Conservation (phyloP, 1,284 basidiomycete species). For the Malassezia nana region DNA sequence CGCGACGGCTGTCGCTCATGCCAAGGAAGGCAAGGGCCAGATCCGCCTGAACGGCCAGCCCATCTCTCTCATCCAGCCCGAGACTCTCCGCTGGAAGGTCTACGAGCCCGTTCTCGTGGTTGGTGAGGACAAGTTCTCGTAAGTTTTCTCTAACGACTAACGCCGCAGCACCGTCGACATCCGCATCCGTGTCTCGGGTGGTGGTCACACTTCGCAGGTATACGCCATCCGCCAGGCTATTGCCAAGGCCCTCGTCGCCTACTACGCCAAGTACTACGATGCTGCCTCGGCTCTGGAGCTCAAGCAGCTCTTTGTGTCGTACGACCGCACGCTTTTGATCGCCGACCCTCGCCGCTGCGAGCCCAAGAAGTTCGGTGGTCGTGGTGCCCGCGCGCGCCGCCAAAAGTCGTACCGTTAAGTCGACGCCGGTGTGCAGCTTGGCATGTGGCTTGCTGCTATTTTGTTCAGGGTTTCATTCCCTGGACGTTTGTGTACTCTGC, state of each 20-base stretch:
- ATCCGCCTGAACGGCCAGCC: conserved; percentile 96
- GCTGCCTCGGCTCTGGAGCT: conserved; percentile 68
- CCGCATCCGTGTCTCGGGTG: conserved; percentile 95
- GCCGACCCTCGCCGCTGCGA: conserved; percentile 97
- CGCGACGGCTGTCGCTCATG: conserved; percentile 43
- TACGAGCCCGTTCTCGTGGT: conserved; percentile 61
- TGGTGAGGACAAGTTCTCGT: conserved; percentile 48
- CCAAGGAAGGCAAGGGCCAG: conserved; percentile 80
- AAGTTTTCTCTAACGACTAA: conserved; percentile 17
- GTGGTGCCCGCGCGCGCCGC: conserved; percentile 47
- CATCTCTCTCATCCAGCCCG: conserved; percentile 77
- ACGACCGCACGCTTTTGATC: conserved; percentile 73
- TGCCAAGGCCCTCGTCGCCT: conserved; percentile 92
- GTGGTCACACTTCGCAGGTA: conserved; percentile 97
- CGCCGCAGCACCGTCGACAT: conserved; percentile 62
- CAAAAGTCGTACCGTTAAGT: conserved; percentile 54
- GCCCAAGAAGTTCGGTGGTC: conserved; percentile 71
- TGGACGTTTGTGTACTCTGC: conserved; percentile 1
- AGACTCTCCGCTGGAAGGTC: conserved; percentile 93
- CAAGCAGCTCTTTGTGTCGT: conserved; percentile 43
- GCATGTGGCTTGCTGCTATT: conserved; percentile 5
- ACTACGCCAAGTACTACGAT: conserved; percentile 96
- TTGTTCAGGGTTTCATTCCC: not conserved
- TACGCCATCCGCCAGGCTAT: conserved; percentile 99
- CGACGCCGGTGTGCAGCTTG: not conserved